Conservation (phyloP, 495 filamentous ascomycete genomes). For the Mytilinidion resinicola region DNA sequence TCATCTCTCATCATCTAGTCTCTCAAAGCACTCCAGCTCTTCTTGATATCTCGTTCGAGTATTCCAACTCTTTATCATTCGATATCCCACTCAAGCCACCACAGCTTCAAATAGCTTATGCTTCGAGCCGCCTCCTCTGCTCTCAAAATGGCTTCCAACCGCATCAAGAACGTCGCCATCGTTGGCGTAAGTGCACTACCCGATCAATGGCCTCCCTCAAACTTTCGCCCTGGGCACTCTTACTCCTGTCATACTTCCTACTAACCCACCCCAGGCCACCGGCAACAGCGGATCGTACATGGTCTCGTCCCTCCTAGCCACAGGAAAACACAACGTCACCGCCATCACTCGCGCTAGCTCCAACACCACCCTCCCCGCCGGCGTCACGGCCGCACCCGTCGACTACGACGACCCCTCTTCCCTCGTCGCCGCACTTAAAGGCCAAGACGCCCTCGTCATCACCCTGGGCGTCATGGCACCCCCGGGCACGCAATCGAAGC, state of each 20-base stretch:
- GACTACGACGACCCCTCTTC: slow-evolving; percentile 41
- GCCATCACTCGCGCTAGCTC: slow-evolving; percentile 47
- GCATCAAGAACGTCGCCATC: slow-evolving; percentile 26
- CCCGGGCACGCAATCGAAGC: slow-evolving; percentile 38
- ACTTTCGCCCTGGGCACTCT: background rate
- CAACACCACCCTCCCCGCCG: slow-evolving; percentile 35
- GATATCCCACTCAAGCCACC: no score
- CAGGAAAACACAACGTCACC: slow-evolving; percentile 50
- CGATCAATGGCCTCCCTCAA: background rate
- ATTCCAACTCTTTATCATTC: no score
- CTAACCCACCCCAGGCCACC: slow-evolving; percentile 41
- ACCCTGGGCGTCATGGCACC: slow-evolving; percentile 44
- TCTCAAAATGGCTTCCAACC: slow-evolving; percentile 10
- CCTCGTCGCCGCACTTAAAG: slow-evolving; percentile 42
- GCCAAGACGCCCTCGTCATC: slow-evolving; percentile 56
- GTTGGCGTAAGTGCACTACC: slow-evolving; percentile 14
- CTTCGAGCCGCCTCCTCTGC: background rate
- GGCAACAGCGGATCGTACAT: slow-evolving; percentile 54
- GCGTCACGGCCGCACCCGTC: slow-evolving; percentile 39
- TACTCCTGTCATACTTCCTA: background rate
- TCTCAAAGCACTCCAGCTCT: no score
- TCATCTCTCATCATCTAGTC: no score
- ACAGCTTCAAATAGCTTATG: background rate
- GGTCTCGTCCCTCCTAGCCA: slow-evolving; percentile 43
- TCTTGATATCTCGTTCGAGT: no score